These are phyloP conservation scores for Lichtheimia ramosa DNA, from an alignment of 371 early-diverging fungal genomes.

Conservation along the genomic window DNA sequence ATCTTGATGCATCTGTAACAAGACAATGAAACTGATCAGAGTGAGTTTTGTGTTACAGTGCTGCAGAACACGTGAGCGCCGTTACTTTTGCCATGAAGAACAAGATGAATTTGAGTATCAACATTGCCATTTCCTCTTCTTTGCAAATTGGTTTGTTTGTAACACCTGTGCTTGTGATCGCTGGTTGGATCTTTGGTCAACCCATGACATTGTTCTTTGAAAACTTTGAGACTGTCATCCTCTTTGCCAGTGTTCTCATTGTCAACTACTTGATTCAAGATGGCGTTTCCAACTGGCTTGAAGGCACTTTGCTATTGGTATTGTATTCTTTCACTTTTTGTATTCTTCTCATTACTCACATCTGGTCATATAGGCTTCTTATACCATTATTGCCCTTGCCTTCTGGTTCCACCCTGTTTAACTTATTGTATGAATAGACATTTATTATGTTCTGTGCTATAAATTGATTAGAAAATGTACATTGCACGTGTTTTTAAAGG, in stretches of 20 bases:
- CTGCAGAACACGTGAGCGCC: constrained; percentile 76
- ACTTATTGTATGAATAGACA: too few relatives aligned
- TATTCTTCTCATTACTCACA: not conserved
- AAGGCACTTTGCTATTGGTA: constrained; percentile 77
- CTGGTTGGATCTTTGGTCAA: constrained; percentile 83
- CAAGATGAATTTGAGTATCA: constrained; percentile 89
- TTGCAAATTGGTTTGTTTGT: constrained; percentile 92
- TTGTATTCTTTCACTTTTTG: not conserved
- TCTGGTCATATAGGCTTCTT: constrained; percentile 39
- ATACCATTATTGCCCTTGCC: constrained; percentile 75
- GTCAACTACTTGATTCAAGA: constrained; percentile 81
- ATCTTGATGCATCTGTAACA: not conserved
- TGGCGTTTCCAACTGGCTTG: constrained; percentile 82
- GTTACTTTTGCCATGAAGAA: constrained; percentile 83
- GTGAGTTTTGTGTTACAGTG: constrained; percentile 21
- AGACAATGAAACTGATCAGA: not conserved
- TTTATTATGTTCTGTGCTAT: too few relatives aligned
- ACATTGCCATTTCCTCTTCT: constrained; percentile 86
- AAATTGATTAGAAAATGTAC: too few relatives aligned
- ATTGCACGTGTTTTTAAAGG: too few relatives aligned
- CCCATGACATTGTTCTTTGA: constrained; percentile 83
- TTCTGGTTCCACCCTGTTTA: constrained; percentile 62
- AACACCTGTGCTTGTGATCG: constrained; percentile 81
- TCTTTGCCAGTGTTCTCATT: constrained; percentile 85
- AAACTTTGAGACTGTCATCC: constrained; percentile 77